Evolutionary conservation across 495 filamentous ascomycete species (phyloP), one percentile per base, ranked within the genome.

Genomic region (Chaetomium tenue): DNA sequence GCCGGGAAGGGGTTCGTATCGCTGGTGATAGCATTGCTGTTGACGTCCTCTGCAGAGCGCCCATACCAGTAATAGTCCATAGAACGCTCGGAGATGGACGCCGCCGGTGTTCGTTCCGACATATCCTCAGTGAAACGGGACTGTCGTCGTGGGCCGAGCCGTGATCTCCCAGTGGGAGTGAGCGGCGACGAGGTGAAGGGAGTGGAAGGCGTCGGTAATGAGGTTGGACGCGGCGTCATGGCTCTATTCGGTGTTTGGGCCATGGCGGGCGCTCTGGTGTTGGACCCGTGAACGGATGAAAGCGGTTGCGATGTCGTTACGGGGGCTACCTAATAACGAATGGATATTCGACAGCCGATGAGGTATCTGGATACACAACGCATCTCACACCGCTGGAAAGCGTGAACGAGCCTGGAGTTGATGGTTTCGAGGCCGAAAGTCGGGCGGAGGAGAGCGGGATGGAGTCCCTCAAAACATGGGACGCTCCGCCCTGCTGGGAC

Each of bases 61-160:
- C 55, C 63, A 37, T 59, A 60, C 63, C 63, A 64, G 37, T 30
- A 20, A 25, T 56, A 23, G n/a, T 67, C 57, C 23, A 68, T 48
- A 5, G 66, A 65, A 11, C 25, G 53, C n/a, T 65, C 60, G 12
- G 66, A 68, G 30, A 69, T 20, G 4, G 70, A 71, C 20, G 58
- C 64, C 0, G 63, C 66, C 2, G 72, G 74, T n/a, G 70, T 71
- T 48, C 62, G 60, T n/a, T 71, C 70, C 12, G 67, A 50, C 64
- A 73, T 71, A 47, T 73, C 66, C 61, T 75, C 73, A 0, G 70
- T 71, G 56, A 75, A 75, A 11, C 73, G 68, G 15, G 73, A 75
- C 48, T 68, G 70, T 9, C 70, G 47, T 16, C 72, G 65, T 13
- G 62, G 51, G 40, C 33, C 26, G 16, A 65, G 66, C 20, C 63